phyloP scores from a whole-genome alignment of 139 green algal species.

The Chlorella sorokiniana region DNA sequence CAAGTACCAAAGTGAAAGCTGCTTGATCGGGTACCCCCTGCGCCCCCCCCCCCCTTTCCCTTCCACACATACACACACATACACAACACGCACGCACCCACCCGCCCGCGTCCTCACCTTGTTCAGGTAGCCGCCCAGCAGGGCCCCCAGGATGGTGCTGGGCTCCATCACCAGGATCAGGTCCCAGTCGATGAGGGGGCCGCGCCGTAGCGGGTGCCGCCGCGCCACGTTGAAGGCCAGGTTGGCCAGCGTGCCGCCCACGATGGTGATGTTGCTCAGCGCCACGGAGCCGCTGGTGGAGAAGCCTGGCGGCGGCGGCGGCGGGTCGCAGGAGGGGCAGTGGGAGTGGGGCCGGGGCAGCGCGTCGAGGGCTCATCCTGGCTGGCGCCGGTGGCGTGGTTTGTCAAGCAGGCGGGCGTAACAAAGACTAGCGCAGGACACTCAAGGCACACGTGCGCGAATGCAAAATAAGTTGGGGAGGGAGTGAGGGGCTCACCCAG shows the following conservation, averaged over 20 bases:
- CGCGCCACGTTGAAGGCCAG: conserved; percentile 57
- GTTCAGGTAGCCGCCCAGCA: conserved; percentile 65
- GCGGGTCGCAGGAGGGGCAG: background rate
- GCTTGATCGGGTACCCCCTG: no score
- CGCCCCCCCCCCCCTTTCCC: background rate
- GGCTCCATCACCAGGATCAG: conserved; percentile 77
- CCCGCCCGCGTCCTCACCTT: background rate
- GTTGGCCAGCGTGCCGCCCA: conserved; percentile 65
- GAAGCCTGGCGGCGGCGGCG: conserved; percentile 3
- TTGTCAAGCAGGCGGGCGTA: no score
- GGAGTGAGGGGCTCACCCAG: background rate
- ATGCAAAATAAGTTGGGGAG: background rate
- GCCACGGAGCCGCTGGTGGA: conserved; percentile 51
- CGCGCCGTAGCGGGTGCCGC: conserved; percentile 41
- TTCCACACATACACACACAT: background rate
- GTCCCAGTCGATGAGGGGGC: conserved; percentile 69
- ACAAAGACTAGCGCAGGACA: no score
- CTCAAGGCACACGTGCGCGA: no score
- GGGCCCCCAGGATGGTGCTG: conserved; percentile 63
- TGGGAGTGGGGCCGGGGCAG: background rate
- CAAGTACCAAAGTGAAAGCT: no score
- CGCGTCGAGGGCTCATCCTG: no score
- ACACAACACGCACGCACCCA: background rate
- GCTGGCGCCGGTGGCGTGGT: no score
- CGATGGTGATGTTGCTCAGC: conserved; percentile 69